Evolutionary conservation across 1,284 basidiomycete species (phyloP), one percentile per base, ranked within the genome.

Genomic region (Cryptococcus floricola): DNA sequence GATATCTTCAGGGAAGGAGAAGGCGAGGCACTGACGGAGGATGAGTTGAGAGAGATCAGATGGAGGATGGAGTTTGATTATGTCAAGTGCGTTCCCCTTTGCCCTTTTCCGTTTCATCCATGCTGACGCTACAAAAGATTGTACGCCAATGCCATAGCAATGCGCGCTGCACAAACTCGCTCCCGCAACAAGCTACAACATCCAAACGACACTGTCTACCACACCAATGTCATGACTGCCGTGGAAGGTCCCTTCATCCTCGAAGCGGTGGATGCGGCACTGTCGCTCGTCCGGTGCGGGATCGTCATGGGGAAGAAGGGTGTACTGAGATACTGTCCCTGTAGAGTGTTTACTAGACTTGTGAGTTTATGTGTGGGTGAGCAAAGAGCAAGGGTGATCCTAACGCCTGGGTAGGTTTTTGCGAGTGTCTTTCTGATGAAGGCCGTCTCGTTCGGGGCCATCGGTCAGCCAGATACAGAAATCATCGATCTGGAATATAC

Each of bases 51-150:
- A 18, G 60, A 62, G 39, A 56, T 64, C 31, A 37, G 54, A 5
- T 54, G 58, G 54, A 49, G 60, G 4, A 28, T 64, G 23, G 62
- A 64, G 50, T 48, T 58, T n/a, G 60, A 64, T 50, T 62, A 64
- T 41, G 57, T 64, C 16, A 25, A 58, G 62, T 60, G 41, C 19
- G 58, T 49, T 13, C 6, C 18, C 10, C 31, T n/a, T 28, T 12
- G 13, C 23, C 12, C 4, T 42, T 38, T 23, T 14, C 19, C 25
- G 2, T 23, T 7, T 19, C 39, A 34, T 34, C 10, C 31, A 34
- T 25, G 38, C 43, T 31, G 27, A 41, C 3, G 25, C 12, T 10
- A 23, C 18, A 13, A 5, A 39, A 63, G 62, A 13, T 49, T 64
- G 18, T 64, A 64, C 28, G 57, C 55, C 16, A 64, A 64, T 42